Evolutionary conservation across 2,329 filamentous ascomycete species (phyloP).

Genomic region (Colletotrichum somersetense): DNA sequence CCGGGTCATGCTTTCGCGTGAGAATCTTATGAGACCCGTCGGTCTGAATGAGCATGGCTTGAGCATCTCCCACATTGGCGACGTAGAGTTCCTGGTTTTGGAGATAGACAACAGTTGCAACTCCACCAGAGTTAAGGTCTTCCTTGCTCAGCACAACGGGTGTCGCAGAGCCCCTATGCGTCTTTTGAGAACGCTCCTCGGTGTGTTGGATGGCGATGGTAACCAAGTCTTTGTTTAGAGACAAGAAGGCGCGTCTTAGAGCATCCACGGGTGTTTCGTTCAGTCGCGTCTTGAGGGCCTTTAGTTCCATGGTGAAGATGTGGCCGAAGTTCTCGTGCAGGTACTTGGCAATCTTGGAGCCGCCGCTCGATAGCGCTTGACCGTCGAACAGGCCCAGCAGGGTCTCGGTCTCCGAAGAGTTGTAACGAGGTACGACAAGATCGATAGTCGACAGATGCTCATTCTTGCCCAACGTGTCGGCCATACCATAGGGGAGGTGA

Average conservation of each 20-base stretch:
- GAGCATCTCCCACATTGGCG: constrained; percentile 94
- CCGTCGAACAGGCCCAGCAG: constrained; percentile 97
- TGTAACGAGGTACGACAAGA: constrained; percentile 92
- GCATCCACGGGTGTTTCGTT: constrained; percentile 86
- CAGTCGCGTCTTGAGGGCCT: constrained; percentile 73
- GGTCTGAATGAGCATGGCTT: constrained; percentile 93
- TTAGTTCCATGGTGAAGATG: constrained; percentile 86
- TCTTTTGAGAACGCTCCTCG: constrained; percentile 76
- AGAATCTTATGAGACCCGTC: constrained; percentile 87
- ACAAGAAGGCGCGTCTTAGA: constrained; percentile 85
- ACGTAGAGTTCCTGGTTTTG: constrained; percentile 92
- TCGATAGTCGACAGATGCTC: constrained; percentile 97
- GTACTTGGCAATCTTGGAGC: constrained; percentile 96
- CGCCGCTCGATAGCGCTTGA: constrained; percentile 86
- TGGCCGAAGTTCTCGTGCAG: constrained; percentile 95
- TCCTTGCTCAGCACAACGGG: constrained; percentile 87
- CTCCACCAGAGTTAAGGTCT: constrained; percentile 89
- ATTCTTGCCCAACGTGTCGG: constrained; percentile 90
- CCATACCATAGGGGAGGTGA: constrained; percentile 95
- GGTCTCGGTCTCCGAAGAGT: constrained; percentile 89
- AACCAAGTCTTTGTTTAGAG: constrained; percentile 93
- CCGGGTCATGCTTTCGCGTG: constrained; percentile 93
- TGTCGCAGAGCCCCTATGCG: constrained; percentile 78
- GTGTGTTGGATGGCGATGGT: constrained; percentile 84
- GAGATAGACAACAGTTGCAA: constrained; percentile 92